Percentiles rank a stretch among this genome's conserved stretches.
Evolutionary conservation across 148 eudicot genomes (phyloP).

Genomic region (Simmondsia chinensis): DNA sequence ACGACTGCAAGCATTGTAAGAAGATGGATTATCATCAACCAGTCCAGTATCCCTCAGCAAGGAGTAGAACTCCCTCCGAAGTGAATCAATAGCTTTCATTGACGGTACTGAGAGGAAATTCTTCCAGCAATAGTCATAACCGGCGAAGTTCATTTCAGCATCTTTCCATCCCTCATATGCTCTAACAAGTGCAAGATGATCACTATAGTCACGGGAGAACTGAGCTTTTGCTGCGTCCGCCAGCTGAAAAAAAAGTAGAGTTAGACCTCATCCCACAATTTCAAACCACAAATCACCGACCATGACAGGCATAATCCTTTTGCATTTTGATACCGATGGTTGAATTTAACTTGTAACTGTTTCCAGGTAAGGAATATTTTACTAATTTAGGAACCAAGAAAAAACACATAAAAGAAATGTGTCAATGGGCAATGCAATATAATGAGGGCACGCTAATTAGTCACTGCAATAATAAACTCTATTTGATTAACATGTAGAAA

Average conservation of each 20-base stretch:
- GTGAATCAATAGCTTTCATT: slow-evolving; percentile 95
- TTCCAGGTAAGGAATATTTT: too few relatives aligned
- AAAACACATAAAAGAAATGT: too few relatives aligned
- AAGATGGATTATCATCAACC: slow-evolving; percentile 49
- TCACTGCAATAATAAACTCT: too few relatives aligned
- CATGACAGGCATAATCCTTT: too few relatives aligned
- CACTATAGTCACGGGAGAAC: slow-evolving; percentile 72
- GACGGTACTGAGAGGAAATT: slow-evolving; percentile 84
- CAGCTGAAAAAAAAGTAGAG: slow-evolving; percentile 51
- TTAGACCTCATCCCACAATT: too few relatives aligned
- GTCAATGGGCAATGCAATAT: too few relatives aligned
- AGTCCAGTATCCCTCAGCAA: slow-evolving; percentile 75
- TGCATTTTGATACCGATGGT: too few relatives aligned
- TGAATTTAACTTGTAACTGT: too few relatives aligned
- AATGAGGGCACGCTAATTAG: too few relatives aligned
- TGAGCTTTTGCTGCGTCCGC: slow-evolving; percentile 97
- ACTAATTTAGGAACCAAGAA: too few relatives aligned
- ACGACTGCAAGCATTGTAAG: slow-evolving; percentile 47
- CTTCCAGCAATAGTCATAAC: slow-evolving; percentile 94
- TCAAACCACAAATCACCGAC: too few relatives aligned
- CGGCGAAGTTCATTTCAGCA: slow-evolving; percentile 68
- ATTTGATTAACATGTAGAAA: too few relatives aligned
- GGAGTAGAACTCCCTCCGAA: slow-evolving; percentile 67
- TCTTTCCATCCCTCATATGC: slow-evolving; percentile 92
- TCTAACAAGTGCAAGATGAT: slow-evolving; percentile 90